Base-by-base conservation (phyloP, 208 protist genomes). In the Trypanosomatidae sp. region DNA sequence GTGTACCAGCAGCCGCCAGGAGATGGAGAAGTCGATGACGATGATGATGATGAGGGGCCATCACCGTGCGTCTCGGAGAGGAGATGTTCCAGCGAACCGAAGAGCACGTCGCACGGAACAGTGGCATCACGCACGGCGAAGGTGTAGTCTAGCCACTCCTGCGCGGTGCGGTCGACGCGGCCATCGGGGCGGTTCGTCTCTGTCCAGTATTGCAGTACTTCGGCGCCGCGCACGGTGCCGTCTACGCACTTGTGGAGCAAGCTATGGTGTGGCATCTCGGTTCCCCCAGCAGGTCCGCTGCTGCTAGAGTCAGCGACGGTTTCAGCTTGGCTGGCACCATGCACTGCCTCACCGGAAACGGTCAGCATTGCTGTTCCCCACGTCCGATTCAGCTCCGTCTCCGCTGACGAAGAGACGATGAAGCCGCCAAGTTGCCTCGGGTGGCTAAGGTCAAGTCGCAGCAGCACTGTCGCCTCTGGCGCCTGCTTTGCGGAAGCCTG, bases 101-200 rank as follows among this genome's bases (percentile, higher is more conserved):
- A 94, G 36, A 93, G 86, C 1, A 92, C 84, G 66, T 96, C 91
- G 71, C 91, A 96, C 33, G 81, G 69, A 17, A 94, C 83, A 3
- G 59, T 28, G 22, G 62, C 62, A 28, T 89, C 78, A 17, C 74
- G 66, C 30, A 91, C 82, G 6, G 76, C 79, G 10, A 74, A 62
- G 64, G 84, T 82, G 78, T 96, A 96, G 62, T 84, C 80, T 12
- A 87, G 41, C 91, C 91, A 96, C 79, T 90, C 89, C n/a, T 72
- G 71, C 25, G 81, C 83, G 2, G 91, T 90, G 49, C 55, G 79
- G 33, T 80, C 87, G 4, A 84, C 82, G 10, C 55, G 74, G 36
- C 83, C 86, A 64, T 93, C 89, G 2, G 88, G 89, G 17, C 84
- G 83, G 70, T 94, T 91, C 25, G 83, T 86, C 71, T 95, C 89